Base-by-base conservation (phyloP, 345 rosid species). In the Bruguiera sexangula region DNA sequence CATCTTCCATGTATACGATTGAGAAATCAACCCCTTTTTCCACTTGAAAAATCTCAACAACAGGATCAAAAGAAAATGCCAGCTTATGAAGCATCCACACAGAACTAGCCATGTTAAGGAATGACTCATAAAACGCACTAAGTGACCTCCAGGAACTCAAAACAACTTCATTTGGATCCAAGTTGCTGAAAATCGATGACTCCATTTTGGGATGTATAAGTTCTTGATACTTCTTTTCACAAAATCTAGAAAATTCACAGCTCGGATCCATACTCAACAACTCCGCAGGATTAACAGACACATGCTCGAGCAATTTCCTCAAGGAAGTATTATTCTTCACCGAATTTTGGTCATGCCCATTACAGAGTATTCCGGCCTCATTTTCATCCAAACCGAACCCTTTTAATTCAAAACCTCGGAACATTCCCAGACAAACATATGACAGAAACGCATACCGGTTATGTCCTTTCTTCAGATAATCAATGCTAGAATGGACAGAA, bases 141-240 rank as follows among this genome's bases (percentile, higher is more conserved):
- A 92, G 51, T 0, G 96, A 95, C 73, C 91, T 81, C 99, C 99
- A 95, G 5, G 97, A 90, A 76, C 69, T 90, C 85, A 95, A 62
- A 59, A 90, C 89, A 60, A 70, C 89, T 80, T 90, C 93, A 37
- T 79, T 85, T 10, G 63, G 73, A 72, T 95, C 97, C 80, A 87
- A 86, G 51, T 86, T 83, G 59, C 87, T 78, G 60, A 95, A 95
- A 61, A 92, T 87, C 0, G 96, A 89, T 2, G 96, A 88, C 58
- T 85, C 99, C 93, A 95, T 90, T n/a, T 89, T 83, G 0, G 91
- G 96, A 18, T 88, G 92, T 69, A 95, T 82, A 58, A 95, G 96
- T 58, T 90, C 92, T 69, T 88, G 93, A 70, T 95, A 92, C 85
- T 92, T 95, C 76, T 78, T 85, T 60, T 92, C 96, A 60, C 96